These are phyloP conservation scores for Penicillium expansum DNA, from an alignment of 2,329 filamentous ascomycete species.

Conservation along the genomic window DNA sequence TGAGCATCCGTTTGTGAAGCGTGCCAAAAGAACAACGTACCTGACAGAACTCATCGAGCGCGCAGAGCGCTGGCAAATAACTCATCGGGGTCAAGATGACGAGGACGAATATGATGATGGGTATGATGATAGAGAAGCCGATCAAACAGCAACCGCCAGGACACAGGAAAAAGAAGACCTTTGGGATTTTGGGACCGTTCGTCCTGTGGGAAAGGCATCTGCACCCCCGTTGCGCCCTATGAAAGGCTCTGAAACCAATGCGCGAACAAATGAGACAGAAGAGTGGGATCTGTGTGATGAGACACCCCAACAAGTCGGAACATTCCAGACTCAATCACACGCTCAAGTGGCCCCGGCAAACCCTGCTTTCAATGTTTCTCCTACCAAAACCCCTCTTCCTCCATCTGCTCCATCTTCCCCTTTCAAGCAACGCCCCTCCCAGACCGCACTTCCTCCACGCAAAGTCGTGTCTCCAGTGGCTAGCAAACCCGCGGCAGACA, in stretches of 20 bases:
- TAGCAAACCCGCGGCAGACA: slow-evolving; percentile 28
- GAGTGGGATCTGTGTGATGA: slow-evolving; percentile 34
- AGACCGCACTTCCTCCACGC: slow-evolving; percentile 45
- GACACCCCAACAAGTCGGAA: slow-evolving; percentile 27
- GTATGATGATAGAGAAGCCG: slow-evolving; percentile 55
- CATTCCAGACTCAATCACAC: slow-evolving; percentile 49
- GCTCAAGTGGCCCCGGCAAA: slow-evolving; percentile 55
- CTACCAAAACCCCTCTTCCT: slow-evolving; percentile 59
- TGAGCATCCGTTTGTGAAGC: slow-evolving; percentile 84
- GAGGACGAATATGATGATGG: slow-evolving; percentile 63
- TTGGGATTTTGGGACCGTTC: slow-evolving; percentile 97
- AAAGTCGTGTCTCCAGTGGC: slow-evolving; percentile 47
- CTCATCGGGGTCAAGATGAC: slow-evolving; percentile 64
- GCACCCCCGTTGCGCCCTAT: slow-evolving; percentile 64
- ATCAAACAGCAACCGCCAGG: slow-evolving; percentile 38
- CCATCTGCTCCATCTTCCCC: slow-evolving; percentile 50
- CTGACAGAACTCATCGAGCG: slow-evolving; percentile 93
- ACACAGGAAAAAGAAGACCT: slow-evolving; percentile 69
- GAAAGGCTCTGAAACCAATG: slow-evolving; percentile 79
- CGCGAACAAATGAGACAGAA: slow-evolving; percentile 53
- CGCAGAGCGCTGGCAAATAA: slow-evolving; percentile 80
- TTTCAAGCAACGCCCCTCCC: slow-evolving; percentile 52
- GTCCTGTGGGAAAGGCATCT: slow-evolving; percentile 64
- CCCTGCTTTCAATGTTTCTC: slow-evolving; percentile 46
- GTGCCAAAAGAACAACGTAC: slow-evolving; percentile 94